Evolutionary conservation across 768 basidiomycete genomes (phyloP).

Genomic region (Lactarius evosmus): DNA sequence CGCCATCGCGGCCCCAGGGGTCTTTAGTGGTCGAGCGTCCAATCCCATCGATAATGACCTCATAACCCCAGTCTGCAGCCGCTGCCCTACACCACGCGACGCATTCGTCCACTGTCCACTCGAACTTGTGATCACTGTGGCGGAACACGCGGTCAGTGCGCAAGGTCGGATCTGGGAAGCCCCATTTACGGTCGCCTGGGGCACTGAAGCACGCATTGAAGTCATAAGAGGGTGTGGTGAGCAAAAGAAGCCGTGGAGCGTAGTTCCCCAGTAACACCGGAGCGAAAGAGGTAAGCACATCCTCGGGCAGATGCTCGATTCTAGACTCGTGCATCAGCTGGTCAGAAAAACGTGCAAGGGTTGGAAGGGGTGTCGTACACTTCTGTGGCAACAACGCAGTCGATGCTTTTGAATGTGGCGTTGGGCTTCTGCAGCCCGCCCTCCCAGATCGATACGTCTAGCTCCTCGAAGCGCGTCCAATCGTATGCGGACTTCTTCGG

Average conservation of each 20-base stretch:
- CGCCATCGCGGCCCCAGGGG: slow-evolving; percentile 66
- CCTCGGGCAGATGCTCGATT: slow-evolving; percentile 71
- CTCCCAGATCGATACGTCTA: slow-evolving; percentile 66
- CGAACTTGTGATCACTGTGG: slow-evolving; percentile 84
- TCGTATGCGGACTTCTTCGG: slow-evolving; percentile 36
- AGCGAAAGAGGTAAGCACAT: slow-evolving; percentile 58
- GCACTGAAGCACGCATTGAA: slow-evolving; percentile 75
- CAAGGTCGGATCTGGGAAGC: slow-evolving; percentile 69
- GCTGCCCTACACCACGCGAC: slow-evolving; percentile 51
- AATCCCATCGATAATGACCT: slow-evolving; percentile 54
- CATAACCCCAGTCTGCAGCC: slow-evolving; percentile 71
- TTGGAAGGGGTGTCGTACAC: slow-evolving; percentile 55
- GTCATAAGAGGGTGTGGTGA: slow-evolving; percentile 84
- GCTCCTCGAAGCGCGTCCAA: slow-evolving; percentile 60
- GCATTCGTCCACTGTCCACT: slow-evolving; percentile 83
- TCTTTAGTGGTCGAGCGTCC: slow-evolving; percentile 60
- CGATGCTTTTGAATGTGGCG: slow-evolving; percentile 55
- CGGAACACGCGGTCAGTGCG: slow-evolving; percentile 74
- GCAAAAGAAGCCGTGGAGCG: slow-evolving; percentile 64
- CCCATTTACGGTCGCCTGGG: slow-evolving; percentile 45
- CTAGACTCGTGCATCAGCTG: slow-evolving; percentile 39
- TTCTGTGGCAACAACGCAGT: slow-evolving; percentile 77
- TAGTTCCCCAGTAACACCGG: slow-evolving; percentile 76
- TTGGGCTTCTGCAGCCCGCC: slow-evolving; percentile 72
- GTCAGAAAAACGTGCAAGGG: slow-evolving; percentile 4